Evolutionary conservation across 768 basidiomycete genomes (phyloP), one percentile per base, ranked within the genome.

Genomic region (Russula sp.): DNA sequence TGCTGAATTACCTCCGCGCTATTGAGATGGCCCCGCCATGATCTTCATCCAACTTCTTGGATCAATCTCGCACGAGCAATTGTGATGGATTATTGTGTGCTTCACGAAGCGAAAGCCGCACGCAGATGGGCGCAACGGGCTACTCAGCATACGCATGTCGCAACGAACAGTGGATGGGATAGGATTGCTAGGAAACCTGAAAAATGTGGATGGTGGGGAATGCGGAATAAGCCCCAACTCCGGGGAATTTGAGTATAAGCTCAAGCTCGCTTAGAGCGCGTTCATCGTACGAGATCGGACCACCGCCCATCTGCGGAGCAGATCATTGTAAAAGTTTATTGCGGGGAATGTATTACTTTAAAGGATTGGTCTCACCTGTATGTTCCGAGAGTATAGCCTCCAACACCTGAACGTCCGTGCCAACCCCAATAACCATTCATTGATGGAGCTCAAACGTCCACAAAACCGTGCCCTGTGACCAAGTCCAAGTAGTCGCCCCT

Each of bases 141-240:
- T 1, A 61, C 61, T 27, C 54, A 47, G 61, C 48, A 61, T 40
- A 51, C 34, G 18, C 54, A 50, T 27, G 61, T 50, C 10, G 32
- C 39, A 39, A 63, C 27, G 13, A 61, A 63, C 31, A 50, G 64
- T 14, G 55, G 64, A 57, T 62, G 64, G 61, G 64, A 52, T 14
- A 60, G 16, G 10, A 61, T 62, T 37, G 59, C 27, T 1, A 53
- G 34, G 35, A 34, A 51, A 22, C 60, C 61, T 14, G 59, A 62
- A 32, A 61, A 54, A 27, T 61, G 59, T 6, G 61, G 22, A 32
- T 61, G 60, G 55, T 65, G 42, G 61, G 49, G 60, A 22, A n/a
- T 14, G 37, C 49, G 47, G 57, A 44, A 59, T 57, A 52, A 32
- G 37, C 32, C 55, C 9, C 57, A 55, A 20, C 44, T 57, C 9